Evolutionary conservation across 805 yeast genomes (phyloP).

Genomic region (Candida hispaniensis): DNA sequence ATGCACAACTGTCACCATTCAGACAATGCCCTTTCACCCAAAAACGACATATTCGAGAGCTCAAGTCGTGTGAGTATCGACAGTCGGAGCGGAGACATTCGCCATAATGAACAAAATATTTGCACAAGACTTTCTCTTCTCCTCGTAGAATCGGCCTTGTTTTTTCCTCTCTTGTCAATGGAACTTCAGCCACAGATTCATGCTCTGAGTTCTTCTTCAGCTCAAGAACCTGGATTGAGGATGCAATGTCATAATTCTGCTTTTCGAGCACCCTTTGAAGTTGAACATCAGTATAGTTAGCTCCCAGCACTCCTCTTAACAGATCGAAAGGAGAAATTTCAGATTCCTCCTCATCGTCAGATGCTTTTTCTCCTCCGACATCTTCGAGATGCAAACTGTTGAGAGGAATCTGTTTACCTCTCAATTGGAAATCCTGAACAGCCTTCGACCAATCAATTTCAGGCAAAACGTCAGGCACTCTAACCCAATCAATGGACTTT

Average conservation of each 20-base stretch:
- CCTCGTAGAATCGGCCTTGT: conserved; percentile 4
- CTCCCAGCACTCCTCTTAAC: conserved; percentile 30
- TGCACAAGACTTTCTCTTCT: conserved; percentile 29
- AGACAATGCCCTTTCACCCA: conserved; percentile 38
- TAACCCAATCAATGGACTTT: conserved; percentile 11
- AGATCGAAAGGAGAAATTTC: conserved; percentile 31
- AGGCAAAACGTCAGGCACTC: conserved; percentile 16
- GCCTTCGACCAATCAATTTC: conserved; percentile 17
- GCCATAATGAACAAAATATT: conserved; percentile 35
- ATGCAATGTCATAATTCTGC: conserved; percentile 30
- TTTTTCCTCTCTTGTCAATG: background rate
- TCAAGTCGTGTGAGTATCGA: conserved; percentile 37
- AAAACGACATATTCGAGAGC: conserved; percentile 35
- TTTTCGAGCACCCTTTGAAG: conserved; percentile 32
- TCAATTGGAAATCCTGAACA: conserved; percentile 7
- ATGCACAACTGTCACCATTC: conserved; percentile 35
- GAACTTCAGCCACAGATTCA: conserved; percentile 1
- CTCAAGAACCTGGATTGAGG: background rate
- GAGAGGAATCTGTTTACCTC: conserved; percentile 6
- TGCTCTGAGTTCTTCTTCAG: conserved; percentile 19
- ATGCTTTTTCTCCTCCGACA: conserved; percentile 2
- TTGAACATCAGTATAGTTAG: conserved; percentile 27
- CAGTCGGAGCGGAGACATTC: conserved; percentile 37
- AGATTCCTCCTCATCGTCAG: conserved; percentile 13
- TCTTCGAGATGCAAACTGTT: background rate